Conservation (phyloP, 495 filamentous ascomycete genomes). For the Mycothermus thermophilus region DNA sequence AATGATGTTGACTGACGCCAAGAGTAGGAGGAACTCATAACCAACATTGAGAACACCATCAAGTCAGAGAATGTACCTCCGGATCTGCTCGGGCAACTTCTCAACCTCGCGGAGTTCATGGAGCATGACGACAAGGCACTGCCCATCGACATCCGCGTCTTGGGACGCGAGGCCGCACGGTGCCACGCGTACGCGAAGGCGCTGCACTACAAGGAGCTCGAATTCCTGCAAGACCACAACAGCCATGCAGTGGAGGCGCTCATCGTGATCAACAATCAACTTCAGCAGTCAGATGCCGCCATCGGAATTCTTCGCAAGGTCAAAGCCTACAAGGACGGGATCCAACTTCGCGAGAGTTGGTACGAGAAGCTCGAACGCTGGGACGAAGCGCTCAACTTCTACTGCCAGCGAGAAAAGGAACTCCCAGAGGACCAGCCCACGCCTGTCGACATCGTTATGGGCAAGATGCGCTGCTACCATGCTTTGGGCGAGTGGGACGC, state of each 20-base stretch:
- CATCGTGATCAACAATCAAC: constrained; percentile 96
- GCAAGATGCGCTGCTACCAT: constrained; percentile 97
- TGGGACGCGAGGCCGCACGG: constrained; percentile 84
- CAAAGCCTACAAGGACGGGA: constrained; percentile 85
- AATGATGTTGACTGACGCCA: constrained; percentile 1
- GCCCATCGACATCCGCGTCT: constrained; percentile 85
- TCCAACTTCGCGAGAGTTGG: constrained; percentile 87
- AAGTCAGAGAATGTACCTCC: constrained; percentile 86
- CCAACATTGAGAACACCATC: constrained; percentile 88
- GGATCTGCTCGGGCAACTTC: constrained; percentile 82
- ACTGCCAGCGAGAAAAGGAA: constrained; percentile 65
- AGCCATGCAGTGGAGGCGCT: constrained; percentile 90
- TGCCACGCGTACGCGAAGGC: constrained; percentile 98
- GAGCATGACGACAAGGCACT: constrained; percentile 98
- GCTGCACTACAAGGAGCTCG: constrained; percentile 95
- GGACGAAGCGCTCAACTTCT: constrained; percentile 93
- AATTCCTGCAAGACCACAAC: constrained; percentile 94
- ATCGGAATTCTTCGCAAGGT: constrained; percentile 93
- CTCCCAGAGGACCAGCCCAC: constrained; percentile 41
- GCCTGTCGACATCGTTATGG: constrained; percentile 89
- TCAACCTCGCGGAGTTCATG: constrained; percentile 98
- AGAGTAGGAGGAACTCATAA: constrained; percentile 74
- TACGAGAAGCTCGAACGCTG: constrained; percentile 96
- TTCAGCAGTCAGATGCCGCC: constrained; percentile 93
- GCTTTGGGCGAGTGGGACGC: constrained; percentile 95